Evolutionary conservation across 2,329 filamentous ascomycete species (phyloP).

Genomic region (Penicillium sp.): DNA sequence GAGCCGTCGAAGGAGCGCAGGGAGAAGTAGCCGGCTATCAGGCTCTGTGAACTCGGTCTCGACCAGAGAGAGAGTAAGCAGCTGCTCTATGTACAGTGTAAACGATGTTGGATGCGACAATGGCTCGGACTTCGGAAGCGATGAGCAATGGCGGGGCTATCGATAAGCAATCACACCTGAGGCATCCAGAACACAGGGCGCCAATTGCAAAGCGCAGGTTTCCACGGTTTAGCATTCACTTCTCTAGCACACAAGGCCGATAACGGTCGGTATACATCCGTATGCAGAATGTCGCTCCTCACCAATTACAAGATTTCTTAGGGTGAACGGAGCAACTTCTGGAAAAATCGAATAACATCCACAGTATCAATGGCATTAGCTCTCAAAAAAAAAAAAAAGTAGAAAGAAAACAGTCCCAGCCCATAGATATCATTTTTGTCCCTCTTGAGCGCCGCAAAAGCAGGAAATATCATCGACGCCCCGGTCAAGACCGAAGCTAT

Average conservation of each 20-base stretch:
- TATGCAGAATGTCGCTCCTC: background rate
- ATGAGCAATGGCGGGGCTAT: conserved; percentile 13
- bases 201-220: background rate
- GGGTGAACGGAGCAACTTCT: background rate
- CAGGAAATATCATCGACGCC: conserved; percentile 15
- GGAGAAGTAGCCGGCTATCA: background rate
- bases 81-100: background rate
- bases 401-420: conserved; percentile 11
- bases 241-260: background rate
- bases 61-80: background rate
- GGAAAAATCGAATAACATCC: conserved; percentile 2
- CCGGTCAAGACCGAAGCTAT: conserved; percentile 1
- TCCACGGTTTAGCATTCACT: background rate
- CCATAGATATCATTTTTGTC: conserved; percentile 23
- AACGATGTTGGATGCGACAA: background rate
- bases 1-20: background rate
- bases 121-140: background rate
- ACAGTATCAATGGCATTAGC: conserved; percentile 22
- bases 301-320: background rate
- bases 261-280: background rate
- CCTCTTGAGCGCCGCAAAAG: conserved; percentile 24
- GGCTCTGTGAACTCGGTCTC: background rate
- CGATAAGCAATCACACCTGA: conserved; percentile 12
- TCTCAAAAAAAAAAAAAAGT: conserved; percentile 5
- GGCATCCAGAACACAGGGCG: conserved; percentile 1